Conservation (phyloP, 225 moss, liverwort and hornwort genomes). For the Sphagnum tenellum region DNA sequence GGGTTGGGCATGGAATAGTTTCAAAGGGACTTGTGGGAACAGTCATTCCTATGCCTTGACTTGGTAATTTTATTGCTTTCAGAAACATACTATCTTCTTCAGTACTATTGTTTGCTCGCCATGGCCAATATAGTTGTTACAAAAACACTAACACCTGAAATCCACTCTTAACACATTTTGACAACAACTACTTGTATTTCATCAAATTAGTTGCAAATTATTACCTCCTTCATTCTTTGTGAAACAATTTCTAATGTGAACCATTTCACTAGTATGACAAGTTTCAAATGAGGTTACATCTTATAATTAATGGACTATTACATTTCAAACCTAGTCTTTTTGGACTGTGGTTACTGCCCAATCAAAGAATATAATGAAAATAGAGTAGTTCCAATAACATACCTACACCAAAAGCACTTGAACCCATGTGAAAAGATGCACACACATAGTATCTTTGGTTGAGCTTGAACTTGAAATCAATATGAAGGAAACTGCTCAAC, state of each 20-base stretch:
- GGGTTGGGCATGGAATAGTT: constrained; percentile 34
- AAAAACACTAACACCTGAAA: constrained; percentile 27
- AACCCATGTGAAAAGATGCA: constrained; percentile 29
- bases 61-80: constrained; percentile 76
- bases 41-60: constrained; percentile 55
- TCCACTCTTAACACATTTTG: constrained; percentile 11
- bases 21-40: constrained; percentile 38
- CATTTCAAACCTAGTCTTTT: too few relatives aligned
- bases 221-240: too few relatives aligned
- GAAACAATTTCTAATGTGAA: too few relatives aligned
- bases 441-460: constrained; percentile 16
- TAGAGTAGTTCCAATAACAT: not conserved
- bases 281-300: too few relatives aligned
- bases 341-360: too few relatives aligned
- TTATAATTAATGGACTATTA: not conserved
- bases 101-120: constrained; percentile 65
- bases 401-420: constrained; percentile 47
- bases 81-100: constrained; percentile 76
- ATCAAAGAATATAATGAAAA: too few relatives aligned
- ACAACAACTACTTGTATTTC: not conserved
- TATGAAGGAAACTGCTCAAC: too few relatives aligned
- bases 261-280: too few relatives aligned
- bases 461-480: constrained; percentile 9
- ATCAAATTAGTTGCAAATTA: not conserved
- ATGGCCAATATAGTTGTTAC: constrained; percentile 76